Evolutionary conservation across 108 stramenopile species (phyloP).

Genomic region (Nannochloropsis gaditana): DNA sequence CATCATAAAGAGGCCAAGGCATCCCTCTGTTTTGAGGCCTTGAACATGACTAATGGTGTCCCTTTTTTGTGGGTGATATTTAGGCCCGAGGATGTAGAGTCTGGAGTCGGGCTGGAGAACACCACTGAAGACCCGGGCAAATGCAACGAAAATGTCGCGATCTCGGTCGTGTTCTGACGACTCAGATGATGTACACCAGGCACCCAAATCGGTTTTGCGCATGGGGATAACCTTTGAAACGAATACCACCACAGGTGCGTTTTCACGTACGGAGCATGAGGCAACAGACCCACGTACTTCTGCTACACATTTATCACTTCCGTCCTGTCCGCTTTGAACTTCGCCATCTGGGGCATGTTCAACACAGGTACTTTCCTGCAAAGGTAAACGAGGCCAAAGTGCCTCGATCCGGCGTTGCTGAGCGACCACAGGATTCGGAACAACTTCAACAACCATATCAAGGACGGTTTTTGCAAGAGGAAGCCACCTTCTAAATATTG

Average conservation of each 20-base stretch:
- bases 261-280: conserved; percentile 32
- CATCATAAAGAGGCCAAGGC: conserved; percentile 52
- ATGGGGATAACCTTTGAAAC: conserved; percentile 59
- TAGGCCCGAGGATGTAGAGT: conserved; percentile 49
- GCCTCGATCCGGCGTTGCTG: conserved; percentile 26
- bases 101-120: conserved; percentile 32
- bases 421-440: conserved; percentile 51
- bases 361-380: not conserved
- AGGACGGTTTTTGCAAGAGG: conserved; percentile 57
- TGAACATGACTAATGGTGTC: conserved; percentile 36
- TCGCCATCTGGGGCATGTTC: not conserved
- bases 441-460: conserved; percentile 52
- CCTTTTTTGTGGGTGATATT: conserved; percentile 47
- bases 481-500: conserved; percentile 59
- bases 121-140: conserved; percentile 57
- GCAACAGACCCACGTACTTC: conserved; percentile 39
- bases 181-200: not conserved
- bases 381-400: conserved; percentile 26
- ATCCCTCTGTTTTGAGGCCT: conserved; percentile 29
- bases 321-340: conserved; percentile 28
- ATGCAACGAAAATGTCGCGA: conserved; percentile 51
- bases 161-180: conserved; percentile 28
- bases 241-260: conserved; percentile 52
- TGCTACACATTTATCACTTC: not conserved
- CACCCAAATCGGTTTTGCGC: not conserved